Evolutionary conservation across 164 flowering plant genomes (phyloP).

Genomic region (Taxillus chinensis): DNA sequence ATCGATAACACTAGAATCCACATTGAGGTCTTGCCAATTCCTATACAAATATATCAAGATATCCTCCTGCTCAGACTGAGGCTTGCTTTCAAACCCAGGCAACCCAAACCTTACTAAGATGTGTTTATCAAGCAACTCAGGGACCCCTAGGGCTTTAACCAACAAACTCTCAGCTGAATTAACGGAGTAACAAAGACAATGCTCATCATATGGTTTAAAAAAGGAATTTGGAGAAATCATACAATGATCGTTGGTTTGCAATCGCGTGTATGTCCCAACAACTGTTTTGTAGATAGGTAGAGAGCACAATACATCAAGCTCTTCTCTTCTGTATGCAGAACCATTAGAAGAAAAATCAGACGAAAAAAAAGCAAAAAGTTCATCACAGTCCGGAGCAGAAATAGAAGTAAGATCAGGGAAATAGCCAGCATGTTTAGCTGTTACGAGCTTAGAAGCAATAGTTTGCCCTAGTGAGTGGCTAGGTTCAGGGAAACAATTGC

Average conservation of each 20-base stretch:
- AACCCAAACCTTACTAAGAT: constrained; percentile 79
- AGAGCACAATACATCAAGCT: constrained; percentile 62
- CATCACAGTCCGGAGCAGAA: constrained; percentile 45
- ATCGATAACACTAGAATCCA: constrained; percentile 51
- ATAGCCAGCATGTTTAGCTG: constrained; percentile 78
- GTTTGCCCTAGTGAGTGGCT: constrained; percentile 70
- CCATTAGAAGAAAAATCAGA: constrained; percentile 49
- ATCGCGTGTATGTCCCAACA: constrained; percentile 49
- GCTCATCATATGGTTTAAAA: constrained; percentile 66
- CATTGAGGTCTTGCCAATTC: constrained; percentile 84
- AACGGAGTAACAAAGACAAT: constrained; percentile 51
- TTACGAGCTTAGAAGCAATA: constrained; percentile 69
- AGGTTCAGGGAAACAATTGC: constrained; percentile 46
- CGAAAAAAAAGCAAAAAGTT: constrained; percentile 62
- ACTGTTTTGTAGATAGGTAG: constrained; percentile 81
- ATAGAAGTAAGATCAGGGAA: constrained; percentile 52
- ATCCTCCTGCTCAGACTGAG: constrained; percentile 69
- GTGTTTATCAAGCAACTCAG: constrained; percentile 71
- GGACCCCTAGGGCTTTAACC: constrained; percentile 66
- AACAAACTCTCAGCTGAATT: constrained; percentile 46
- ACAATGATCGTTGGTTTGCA: constrained; percentile 58
- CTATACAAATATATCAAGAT: constrained; percentile 61
- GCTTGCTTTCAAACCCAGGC: constrained; percentile 67
- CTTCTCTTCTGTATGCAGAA: constrained; percentile 49
- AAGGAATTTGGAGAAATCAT: constrained; percentile 70